A percentile compares a stretch with the other conserved stretches of the same genome.
Conservation (phyloP, 768 basidiomycete species). For the Boletales sp. region DNA sequence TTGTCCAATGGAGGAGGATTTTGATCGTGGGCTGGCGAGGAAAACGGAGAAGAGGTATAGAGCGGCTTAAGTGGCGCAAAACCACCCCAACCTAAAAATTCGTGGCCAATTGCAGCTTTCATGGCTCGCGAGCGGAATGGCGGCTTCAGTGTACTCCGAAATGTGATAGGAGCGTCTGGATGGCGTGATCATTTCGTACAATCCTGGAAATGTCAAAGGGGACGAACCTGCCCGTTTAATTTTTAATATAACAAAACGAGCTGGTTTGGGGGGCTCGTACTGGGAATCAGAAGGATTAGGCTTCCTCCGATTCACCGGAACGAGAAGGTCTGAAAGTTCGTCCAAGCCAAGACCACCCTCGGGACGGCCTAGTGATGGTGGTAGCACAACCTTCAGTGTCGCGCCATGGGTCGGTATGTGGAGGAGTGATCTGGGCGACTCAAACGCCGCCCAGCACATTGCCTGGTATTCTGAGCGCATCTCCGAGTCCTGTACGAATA, state of each 20-base stretch:
- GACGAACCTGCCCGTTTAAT: conserved; percentile 27
- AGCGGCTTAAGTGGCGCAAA: conserved; percentile 30
- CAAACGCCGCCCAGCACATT: conserved; percentile 43
- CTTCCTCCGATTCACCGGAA: conserved; percentile 7
- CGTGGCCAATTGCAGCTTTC: conserved; percentile 29
- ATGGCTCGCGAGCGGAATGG: conserved; percentile 27
- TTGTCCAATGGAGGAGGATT: conserved; percentile 16
- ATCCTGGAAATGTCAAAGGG: background rate
- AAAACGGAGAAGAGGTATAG: conserved; percentile 27
- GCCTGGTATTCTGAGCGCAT: conserved; percentile 40
- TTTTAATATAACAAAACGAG: conserved; percentile 12
- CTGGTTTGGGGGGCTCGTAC: background rate
- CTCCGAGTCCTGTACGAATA: conserved; percentile 43
- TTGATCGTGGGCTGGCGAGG: conserved; percentile 11
- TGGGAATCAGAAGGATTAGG: background rate
- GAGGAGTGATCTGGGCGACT: conserved; percentile 38
- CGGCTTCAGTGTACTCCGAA: conserved; percentile 20
- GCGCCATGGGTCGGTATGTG: conserved; percentile 33
- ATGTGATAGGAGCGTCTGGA: conserved; percentile 18
- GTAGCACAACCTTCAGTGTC: conserved; percentile 29
- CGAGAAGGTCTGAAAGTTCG: conserved; percentile 29
- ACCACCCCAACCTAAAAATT: conserved; percentile 32
- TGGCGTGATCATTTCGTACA: background rate
- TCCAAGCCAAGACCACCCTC: conserved; percentile 34
- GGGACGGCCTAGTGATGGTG: conserved; percentile 14